Percentiles rank a stretch among this genome's conserved stretches.
These are phyloP conservation scores for Volvox africanus DNA, from an alignment of 139 green algal species.

Conservation along the genomic window DNA sequence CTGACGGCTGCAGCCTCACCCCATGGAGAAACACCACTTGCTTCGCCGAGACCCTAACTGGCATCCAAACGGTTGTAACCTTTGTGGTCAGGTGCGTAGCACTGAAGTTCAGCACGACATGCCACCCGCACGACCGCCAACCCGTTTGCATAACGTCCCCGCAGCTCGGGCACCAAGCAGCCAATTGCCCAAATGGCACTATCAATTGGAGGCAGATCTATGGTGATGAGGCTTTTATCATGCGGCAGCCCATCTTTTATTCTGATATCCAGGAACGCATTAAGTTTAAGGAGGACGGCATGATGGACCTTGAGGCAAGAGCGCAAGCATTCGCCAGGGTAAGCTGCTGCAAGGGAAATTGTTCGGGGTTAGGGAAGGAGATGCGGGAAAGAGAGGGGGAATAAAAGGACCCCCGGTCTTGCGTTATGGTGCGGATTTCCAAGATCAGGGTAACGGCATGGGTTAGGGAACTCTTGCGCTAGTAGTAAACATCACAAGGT, in stretches of 20 bases:
- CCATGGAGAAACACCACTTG: conserved; percentile 92
- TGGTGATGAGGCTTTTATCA: conserved; percentile 84
- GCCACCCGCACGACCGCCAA: neutral
- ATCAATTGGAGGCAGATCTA: conserved; percentile 93
- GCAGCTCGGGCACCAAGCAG: conserved; percentile 91
- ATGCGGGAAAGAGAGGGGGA: neutral
- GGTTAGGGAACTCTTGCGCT: too few relatives aligned
- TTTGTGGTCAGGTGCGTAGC: conserved; percentile 83
- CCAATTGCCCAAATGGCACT: conserved; percentile 88
- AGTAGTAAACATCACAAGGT: too few relatives aligned
- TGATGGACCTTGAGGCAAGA: conserved; percentile 69
- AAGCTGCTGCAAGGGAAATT: too few relatives aligned
- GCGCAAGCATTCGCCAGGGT: conserved; percentile 78
- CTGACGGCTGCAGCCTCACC: conserved; percentile 17
- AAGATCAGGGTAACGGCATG: too few relatives aligned
- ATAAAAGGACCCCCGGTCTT: too few relatives aligned
- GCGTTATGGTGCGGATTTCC: too few relatives aligned
- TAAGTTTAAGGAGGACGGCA: conserved; percentile 71
- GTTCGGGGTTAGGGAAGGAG: neutral
- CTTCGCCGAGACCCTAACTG: conserved; percentile 89
- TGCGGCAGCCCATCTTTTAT: conserved; percentile 76
- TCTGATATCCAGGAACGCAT: conserved; percentile 73
- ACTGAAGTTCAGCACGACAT: neutral
- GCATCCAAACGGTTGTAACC: conserved; percentile 90
- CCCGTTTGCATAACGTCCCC: neutral